Evolutionary conservation across 306 rosid species (phyloP), one percentile per base, ranked within the genome.

Genomic region (Crataegus laevigata): DNA sequence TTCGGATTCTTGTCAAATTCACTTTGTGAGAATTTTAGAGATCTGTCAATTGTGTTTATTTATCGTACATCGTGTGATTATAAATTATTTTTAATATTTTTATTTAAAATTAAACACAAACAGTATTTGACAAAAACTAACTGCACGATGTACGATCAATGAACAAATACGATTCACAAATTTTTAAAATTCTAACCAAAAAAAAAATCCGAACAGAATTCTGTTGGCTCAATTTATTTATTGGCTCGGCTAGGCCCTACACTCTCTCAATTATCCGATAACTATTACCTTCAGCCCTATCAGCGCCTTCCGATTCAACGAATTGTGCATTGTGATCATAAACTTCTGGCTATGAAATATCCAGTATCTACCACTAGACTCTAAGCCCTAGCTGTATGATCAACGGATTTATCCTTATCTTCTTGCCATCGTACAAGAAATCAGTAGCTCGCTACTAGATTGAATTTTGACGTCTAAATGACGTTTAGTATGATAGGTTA

Each of bases 1-100:
- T 34, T 0, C 0, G 1, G 8, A 32, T 32, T 0, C 36, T 34
- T 0, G 0, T 1, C 2, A 1, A 2, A 6, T 6, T 1, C 2
- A 6, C 0, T 34, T 34, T 34, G 0, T 34, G 38, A 6, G 2
- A 2, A 34, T 34, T 1, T 0, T 0, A 1, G 0, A 6, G 0
- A 34, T 34, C 1, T 0, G 8, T 34, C 1, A 34, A 6, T 34
- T 2, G 8, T 34, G 0, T 6, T 0, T 0, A 34, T 34, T 34
- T 34, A 34, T 34, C 8, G 1, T 34, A 34, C 8, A 34, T 34
- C 8, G 2, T 34, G 1, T 6, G 8, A 0, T 34, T 34, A 34
- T 0, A 34, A 34, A 6, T 6, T 34, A 34, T 32, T 32, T 32
- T 32, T 5, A 32, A 32, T 32, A 32, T 32, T 32, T 32, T 32